These are phyloP conservation scores for Vigna mungo DNA, from an alignment of 306 rosid species.

Conservation along the genomic window DNA sequence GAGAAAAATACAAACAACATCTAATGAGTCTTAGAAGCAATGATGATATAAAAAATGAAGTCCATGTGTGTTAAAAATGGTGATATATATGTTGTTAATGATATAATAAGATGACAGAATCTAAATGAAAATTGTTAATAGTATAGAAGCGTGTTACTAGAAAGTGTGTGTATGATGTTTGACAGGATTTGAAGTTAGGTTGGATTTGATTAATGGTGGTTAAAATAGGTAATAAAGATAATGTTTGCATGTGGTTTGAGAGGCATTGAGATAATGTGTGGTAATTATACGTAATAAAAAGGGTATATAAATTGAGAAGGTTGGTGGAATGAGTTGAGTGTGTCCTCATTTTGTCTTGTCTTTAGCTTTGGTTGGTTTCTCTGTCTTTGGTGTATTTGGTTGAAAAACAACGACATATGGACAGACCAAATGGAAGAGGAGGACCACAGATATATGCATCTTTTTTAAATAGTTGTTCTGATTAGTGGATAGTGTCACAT, in stretches of 20 bases:
- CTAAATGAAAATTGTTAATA: not conserved
- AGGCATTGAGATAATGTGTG: constrained; percentile 43
- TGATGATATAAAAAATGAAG: not conserved
- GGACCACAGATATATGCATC: constrained; percentile 61
- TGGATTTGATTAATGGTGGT: constrained; percentile 24
- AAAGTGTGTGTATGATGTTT: constrained; percentile 7
- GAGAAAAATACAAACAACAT: no score
- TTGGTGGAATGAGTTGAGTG: constrained; percentile 71
- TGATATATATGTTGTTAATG: not conserved
- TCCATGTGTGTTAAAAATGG: not conserved
- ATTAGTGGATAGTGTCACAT: constrained; percentile 62
- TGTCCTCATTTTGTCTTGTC: constrained; percentile 84
- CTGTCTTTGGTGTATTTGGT: constrained; percentile 65
- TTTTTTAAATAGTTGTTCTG: constrained; percentile 43
- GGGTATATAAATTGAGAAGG: constrained; percentile 53
- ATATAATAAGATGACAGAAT: not conserved
- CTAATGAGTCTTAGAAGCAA: not conserved
- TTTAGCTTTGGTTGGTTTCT: constrained; percentile 75
- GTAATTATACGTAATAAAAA: constrained; percentile 44
- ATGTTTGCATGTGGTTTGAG: constrained; percentile 63
- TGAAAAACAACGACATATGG: constrained; percentile 65
- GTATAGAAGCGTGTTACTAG: constrained; percentile 8
- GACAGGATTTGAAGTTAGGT: constrained; percentile 30
- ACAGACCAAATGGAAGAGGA: constrained; percentile 56
- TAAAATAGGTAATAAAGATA: constrained; percentile 43